Evolutionary conservation across 2,329 filamentous ascomycete genomes (phyloP).

Genomic region (Penicillium sp.): DNA sequence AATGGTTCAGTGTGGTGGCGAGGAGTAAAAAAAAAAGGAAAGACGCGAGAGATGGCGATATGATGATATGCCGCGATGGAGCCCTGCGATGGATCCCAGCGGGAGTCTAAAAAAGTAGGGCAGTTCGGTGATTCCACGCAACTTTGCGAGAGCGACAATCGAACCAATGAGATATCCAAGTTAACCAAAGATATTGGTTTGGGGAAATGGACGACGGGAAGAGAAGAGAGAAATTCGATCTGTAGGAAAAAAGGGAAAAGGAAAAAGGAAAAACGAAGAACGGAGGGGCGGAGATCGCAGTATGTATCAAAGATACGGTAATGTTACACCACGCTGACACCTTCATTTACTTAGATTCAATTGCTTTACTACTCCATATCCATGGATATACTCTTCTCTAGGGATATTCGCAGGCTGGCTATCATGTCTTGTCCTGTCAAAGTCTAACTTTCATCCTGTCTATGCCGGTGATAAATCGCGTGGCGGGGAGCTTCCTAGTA

Average conservation of each 20-base stretch:
- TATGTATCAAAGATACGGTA: slow-evolving; percentile 11
- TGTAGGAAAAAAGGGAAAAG: slow-evolving; percentile 18
- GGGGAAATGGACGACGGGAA: slow-evolving; percentile 4
- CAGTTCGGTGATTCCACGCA: slow-evolving; percentile 4
- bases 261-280: slow-evolving; percentile 8
- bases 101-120: slow-evolving; percentile 18
- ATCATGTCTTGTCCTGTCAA: not conserved
- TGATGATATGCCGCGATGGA: slow-evolving; percentile 17
- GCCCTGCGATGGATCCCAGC: slow-evolving; percentile 21
- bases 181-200: not conserved
- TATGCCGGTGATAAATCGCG: slow-evolving; percentile 18
- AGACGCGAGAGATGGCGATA: slow-evolving; percentile 4
- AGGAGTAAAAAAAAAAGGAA: not conserved
- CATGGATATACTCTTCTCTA: not conserved
- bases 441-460: not conserved
- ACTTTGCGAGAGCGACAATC: slow-evolving; percentile 8
- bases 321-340: slow-evolving; percentile 8
- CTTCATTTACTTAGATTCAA: not conserved
- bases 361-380: not conserved
- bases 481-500: slow-evolving; percentile 14
- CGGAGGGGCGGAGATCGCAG: slow-evolving; percentile 18
- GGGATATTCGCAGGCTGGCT: slow-evolving; percentile 1
- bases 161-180: slow-evolving; percentile 9
- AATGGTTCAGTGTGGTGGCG: not conserved
- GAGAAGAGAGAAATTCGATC: slow-evolving; percentile 17